A percentile compares a stretch with the other conserved stretches of the same genome.
phyloP scores from a whole-genome alignment of 176 grass and related monocot genomes.

The Zea mays region DNA sequence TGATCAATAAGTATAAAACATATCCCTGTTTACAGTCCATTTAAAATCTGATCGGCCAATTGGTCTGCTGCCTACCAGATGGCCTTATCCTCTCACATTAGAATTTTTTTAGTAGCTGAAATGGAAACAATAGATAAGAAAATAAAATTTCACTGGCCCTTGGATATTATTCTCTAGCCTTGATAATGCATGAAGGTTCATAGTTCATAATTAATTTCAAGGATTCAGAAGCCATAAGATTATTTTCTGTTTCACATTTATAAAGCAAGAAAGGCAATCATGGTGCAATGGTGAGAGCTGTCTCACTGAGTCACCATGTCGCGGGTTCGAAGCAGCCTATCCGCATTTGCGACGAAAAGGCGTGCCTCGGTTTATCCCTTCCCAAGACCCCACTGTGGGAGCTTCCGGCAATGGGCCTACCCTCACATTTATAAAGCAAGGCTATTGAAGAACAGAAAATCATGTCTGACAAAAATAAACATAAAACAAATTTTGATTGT shows the following conservation, averaged over 20 bases:
- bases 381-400: too few species aligned
- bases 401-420: too few species aligned
- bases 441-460: not conserved
- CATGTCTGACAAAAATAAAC: not conserved
- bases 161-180: not conserved
- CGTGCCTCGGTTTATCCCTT: too few species aligned
- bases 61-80: not conserved
- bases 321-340: too few species aligned
- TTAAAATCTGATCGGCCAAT: not conserved
- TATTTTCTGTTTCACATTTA: not conserved
- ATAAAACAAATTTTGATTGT: not conserved
- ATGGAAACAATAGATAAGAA: not conserved
- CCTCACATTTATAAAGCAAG: not conserved
- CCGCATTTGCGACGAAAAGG: too few species aligned
- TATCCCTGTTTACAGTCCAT: not conserved
- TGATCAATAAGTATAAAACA: constrained; percentile 18
- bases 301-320: too few species aligned
- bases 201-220: not conserved
- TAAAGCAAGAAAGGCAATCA: too few species aligned
- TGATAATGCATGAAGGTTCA: not conserved
- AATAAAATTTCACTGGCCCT: not conserved
- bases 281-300: too few species aligned
- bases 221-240: not conserved
- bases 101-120: constrained; percentile 15
- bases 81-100: not conserved